These are phyloP conservation scores for Mycena vulgaris DNA, from an alignment of 768 basidiomycete species.

Conservation along the genomic window DNA sequence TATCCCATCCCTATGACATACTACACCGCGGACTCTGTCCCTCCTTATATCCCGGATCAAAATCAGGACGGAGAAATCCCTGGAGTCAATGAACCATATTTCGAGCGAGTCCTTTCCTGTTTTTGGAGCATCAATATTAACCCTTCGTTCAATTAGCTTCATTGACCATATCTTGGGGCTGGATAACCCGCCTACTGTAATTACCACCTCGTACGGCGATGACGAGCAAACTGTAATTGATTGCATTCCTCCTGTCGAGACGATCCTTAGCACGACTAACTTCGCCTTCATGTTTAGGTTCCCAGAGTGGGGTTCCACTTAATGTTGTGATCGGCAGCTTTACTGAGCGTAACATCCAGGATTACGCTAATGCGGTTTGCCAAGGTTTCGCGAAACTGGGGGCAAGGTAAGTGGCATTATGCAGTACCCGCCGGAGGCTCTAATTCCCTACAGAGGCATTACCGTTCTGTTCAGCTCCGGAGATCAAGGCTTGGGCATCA, in stretches of 20 bases:
- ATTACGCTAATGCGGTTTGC: conserved; percentile 58
- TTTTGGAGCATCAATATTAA: not conserved
- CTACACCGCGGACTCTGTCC: conserved; percentile 60
- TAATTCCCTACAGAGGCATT: conserved; percentile 43
- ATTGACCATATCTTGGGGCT: conserved; percentile 52
- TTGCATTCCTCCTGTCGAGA: not conserved
- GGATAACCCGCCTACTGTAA: conserved; percentile 53
- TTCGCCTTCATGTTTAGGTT: conserved; percentile 4
- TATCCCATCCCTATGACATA: conserved; percentile 62
- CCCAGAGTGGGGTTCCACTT: conserved; percentile 8
- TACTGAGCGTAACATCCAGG: conserved; percentile 42
- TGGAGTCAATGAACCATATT: conserved; percentile 58
- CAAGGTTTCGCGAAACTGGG: conserved; percentile 61
- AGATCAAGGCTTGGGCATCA: conserved; percentile 58
- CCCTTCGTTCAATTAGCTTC: conserved; percentile 41
- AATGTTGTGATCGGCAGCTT: not conserved
- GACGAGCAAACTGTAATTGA: conserved; percentile 40
- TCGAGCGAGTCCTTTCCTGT: conserved; percentile 42
- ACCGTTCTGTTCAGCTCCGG: conserved; percentile 59
- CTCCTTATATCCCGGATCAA: conserved; percentile 58
- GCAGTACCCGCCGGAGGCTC: not conserved
- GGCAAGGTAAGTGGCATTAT: conserved; percentile 45
- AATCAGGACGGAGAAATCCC: conserved; percentile 38
- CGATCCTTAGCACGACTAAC: not conserved
- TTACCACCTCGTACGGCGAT: conserved; percentile 59